These are phyloP conservation scores for Cyclotella kingstonii DNA, from an alignment of 108 stramenopile genomes.

Conservation along the genomic window DNA sequence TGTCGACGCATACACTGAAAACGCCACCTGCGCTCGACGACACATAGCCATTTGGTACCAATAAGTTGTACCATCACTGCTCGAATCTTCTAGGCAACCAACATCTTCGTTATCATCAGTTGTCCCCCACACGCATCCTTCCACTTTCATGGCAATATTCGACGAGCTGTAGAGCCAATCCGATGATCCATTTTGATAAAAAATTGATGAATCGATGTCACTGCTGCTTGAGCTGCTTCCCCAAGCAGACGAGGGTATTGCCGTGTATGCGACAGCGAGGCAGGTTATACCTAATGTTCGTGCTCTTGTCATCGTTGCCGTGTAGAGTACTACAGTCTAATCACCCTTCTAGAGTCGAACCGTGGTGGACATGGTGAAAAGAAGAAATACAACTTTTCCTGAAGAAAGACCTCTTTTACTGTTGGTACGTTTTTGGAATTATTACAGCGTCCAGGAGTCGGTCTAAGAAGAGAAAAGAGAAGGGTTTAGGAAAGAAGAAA, in stretches of 20 bases:
- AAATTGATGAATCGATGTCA: slow-evolving; percentile 13
- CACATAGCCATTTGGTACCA: slow-evolving; percentile 92
- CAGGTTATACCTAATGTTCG: slow-evolving; percentile 12
- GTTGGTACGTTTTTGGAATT: too few relatives aligned
- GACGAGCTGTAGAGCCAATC: slow-evolving; percentile 61
- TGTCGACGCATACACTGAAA: slow-evolving; percentile 65
- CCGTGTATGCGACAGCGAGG: slow-evolving; percentile 4
- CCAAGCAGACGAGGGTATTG: slow-evolving; percentile 25
- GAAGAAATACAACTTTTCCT: too few relatives aligned
- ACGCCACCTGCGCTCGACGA: slow-evolving; percentile 74
- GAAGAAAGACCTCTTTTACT: too few relatives aligned
- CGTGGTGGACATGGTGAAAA: too few relatives aligned
- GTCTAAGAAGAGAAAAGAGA: too few relatives aligned
- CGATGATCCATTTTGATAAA: slow-evolving; percentile 45
- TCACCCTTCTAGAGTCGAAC: too few relatives aligned
- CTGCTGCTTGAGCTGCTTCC: slow-evolving; percentile 20
- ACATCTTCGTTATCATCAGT: slow-evolving; percentile 64
- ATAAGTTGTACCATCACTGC: slow-evolving; percentile 77
- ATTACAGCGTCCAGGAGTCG: too few relatives aligned
- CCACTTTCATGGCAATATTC: slow-evolving; percentile 62
- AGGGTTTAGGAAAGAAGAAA: too few relatives aligned
- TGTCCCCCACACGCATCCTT: slow-evolving; percentile 74
- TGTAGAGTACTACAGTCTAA: too few relatives aligned
- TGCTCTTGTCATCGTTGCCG: slow-evolving; percentile 6
- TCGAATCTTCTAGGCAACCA: slow-evolving; percentile 62